Conservation (phyloP, 1,284 basidiomycete genomes). For the Coniferiporia sulphurascens region DNA sequence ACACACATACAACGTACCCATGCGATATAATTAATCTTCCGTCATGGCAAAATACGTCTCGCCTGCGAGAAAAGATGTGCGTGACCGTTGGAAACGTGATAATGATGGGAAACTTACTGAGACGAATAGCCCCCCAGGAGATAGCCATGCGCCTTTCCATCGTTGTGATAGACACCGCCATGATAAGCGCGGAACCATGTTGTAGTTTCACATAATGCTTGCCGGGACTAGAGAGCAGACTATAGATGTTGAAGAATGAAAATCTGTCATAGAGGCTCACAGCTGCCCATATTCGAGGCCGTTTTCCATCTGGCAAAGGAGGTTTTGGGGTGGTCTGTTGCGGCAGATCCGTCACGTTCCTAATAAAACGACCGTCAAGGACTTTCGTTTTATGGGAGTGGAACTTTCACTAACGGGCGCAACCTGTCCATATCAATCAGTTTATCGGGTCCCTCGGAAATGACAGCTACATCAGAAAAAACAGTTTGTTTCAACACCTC, state of each 20-base stretch:
- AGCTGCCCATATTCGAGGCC: slow-evolving; percentile 35
- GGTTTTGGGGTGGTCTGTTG: slow-evolving; percentile 8
- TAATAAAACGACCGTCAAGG: too few relatives aligned
- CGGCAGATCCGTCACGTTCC: too few relatives aligned
- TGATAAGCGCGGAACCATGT: slow-evolving; percentile 74
- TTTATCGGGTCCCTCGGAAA: background rate
- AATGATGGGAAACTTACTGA: slow-evolving; percentile 36
- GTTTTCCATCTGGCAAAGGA: slow-evolving; percentile 17
- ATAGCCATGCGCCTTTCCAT: slow-evolving; percentile 65
- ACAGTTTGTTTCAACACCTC: background rate
- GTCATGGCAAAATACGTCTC: slow-evolving; percentile 56
- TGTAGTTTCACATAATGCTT: slow-evolving; percentile 74
- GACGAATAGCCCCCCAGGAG: slow-evolving; percentile 65
- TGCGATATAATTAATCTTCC: slow-evolving; percentile 75
- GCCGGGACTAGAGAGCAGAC: slow-evolving; percentile 50
- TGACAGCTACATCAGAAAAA: background rate
- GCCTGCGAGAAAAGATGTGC: slow-evolving; percentile 37
- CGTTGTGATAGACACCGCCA: slow-evolving; percentile 64
- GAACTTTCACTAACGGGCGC: background rate
- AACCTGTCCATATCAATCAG: background rate
- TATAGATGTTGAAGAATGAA: background rate
- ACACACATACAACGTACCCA: slow-evolving; percentile 44
- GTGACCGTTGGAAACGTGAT: background rate
- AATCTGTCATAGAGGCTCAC: slow-evolving; percentile 22
- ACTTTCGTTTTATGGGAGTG: too few relatives aligned